These are phyloP conservation scores for Epichloe sibirici DNA, from an alignment of 2,329 filamentous ascomycete genomes.

Conservation along the genomic window DNA sequence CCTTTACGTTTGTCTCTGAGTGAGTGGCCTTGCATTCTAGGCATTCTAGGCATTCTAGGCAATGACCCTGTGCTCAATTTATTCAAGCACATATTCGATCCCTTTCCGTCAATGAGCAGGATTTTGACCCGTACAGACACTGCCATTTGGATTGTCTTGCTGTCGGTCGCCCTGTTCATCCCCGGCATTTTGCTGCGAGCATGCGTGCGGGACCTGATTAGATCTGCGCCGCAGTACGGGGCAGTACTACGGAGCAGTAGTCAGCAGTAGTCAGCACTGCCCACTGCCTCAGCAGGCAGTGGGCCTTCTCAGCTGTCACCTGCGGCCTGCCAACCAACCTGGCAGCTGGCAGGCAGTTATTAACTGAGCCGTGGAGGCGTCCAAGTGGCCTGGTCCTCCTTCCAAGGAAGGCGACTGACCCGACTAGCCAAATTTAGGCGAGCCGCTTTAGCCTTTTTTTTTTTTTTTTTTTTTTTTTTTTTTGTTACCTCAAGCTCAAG, in stretches of 20 bases:
- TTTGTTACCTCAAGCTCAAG: not conserved
- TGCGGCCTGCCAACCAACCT: not conserved
- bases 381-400: not conserved
- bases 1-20: not conserved
- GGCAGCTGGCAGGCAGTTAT: not conserved
- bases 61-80: not conserved
- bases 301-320: not conserved
- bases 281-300: not conserved
- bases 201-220: not conserved
- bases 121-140: not conserved
- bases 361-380: no score
- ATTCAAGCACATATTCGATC: not conserved
- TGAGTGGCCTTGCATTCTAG: not conserved
- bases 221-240: not conserved
- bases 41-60: not conserved
- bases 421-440: not conserved
- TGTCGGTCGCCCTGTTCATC: not conserved
- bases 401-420: not conserved
- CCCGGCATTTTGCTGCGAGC: not conserved
- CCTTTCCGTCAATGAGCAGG: not conserved
- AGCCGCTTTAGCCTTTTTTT: not conserved
- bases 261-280: no score
- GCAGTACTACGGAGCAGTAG: not conserved
- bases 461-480: not conserved
- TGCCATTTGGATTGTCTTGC: not conserved